Evolutionary conservation across 192 early-diverging fungal species (phyloP), one percentile per base, ranked within the genome.

Genomic region (Polychytrium aggregatum): DNA sequence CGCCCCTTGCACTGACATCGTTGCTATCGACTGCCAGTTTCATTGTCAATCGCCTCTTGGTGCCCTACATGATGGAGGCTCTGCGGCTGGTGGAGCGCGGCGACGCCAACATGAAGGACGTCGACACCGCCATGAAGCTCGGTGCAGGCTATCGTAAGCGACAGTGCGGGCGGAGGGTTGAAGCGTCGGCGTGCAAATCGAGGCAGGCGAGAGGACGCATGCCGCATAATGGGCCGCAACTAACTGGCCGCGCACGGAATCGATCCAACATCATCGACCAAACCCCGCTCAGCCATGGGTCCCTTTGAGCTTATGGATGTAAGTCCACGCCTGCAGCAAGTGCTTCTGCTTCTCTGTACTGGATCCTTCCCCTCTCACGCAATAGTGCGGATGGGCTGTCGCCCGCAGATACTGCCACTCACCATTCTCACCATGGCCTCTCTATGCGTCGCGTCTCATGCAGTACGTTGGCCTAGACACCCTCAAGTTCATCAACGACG

Each of bases 61-160:
- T 97, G 10, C 93, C 93, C 1, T 97, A 94, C 63, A 83, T 92
- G 82, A 81, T 92, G 79, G 93, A 97, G 68, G 74, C 93, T n/a
- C 64, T 92, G 17, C 85, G 93, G 18, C 68, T 97, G 33, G 71
- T 92, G 37, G 90, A 94, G 64, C 83, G 90, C 55, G 86, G 80
- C 21, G 93, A 88, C 34, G 90, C 90, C 0, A 69, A 79, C 38
- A 65, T 76, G 37, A 59, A 82, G 49, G 93, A 97, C 59, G 83
- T 97, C 25, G 93, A 97, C 56, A 83, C 76, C 36, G 93, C 90
- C 29, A 97, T 97, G 93, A 93, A 92, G 71, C 79, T 94, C 49
- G 93, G 93, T 42, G 89, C 90, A 29, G 93, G 93, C 26, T 88
- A 92, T 68, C 90, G 57, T 48, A 60, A 44, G 65, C 55, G 13